Percentiles rank a stretch among this genome's conserved stretches.
phyloP scores from a whole-genome alignment of 2,329 filamentous ascomycete genomes.

The Ramichloridium luteum region DNA sequence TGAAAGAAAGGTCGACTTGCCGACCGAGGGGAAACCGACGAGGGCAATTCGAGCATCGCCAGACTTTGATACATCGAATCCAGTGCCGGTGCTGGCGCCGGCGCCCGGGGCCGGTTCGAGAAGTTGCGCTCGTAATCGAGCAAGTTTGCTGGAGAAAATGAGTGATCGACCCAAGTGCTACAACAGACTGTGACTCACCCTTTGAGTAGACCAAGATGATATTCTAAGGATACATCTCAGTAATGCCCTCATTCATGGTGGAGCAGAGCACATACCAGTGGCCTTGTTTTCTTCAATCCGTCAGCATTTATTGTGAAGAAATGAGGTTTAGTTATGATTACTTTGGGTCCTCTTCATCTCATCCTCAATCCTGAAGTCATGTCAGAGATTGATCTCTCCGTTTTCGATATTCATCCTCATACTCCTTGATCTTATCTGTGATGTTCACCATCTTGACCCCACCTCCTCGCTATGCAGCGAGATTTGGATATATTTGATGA shows the following conservation, averaged over 20 bases:
- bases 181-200: slow-evolving; percentile 46
- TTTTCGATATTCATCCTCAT: slow-evolving; percentile 25
- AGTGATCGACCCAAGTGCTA: slow-evolving; percentile 10
- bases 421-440: slow-evolving; percentile 99
- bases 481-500: background rate
- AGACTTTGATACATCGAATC: slow-evolving; percentile 84
- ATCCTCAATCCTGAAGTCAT: slow-evolving; percentile 75
- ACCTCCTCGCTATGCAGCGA: slow-evolving; percentile 10
- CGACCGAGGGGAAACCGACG: slow-evolving; percentile 96
- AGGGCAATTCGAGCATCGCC: slow-evolving; percentile 94
- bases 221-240: slow-evolving; percentile 55
- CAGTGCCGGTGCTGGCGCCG: slow-evolving; percentile 64
- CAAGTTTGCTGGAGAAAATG: slow-evolving; percentile 62
- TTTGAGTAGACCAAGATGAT: slow-evolving; percentile 94
- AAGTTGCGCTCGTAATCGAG: slow-evolving; percentile 83
- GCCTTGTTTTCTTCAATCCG: slow-evolving; percentile 78
- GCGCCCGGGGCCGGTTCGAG: slow-evolving; percentile 76
- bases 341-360: slow-evolving; percentile 99
- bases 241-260: slow-evolving; percentile 6
- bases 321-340: slow-evolving; percentile 38
- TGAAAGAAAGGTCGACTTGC: slow-evolving; percentile 96
- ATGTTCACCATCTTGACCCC: slow-evolving; percentile 80
- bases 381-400: slow-evolving; percentile 12
- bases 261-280: slow-evolving; percentile 58
- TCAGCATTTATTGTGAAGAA: slow-evolving; percentile 22